Evolutionary conservation across 2,329 filamentous ascomycete species (phyloP).

Genomic region (Hypoxylon sp.): DNA sequence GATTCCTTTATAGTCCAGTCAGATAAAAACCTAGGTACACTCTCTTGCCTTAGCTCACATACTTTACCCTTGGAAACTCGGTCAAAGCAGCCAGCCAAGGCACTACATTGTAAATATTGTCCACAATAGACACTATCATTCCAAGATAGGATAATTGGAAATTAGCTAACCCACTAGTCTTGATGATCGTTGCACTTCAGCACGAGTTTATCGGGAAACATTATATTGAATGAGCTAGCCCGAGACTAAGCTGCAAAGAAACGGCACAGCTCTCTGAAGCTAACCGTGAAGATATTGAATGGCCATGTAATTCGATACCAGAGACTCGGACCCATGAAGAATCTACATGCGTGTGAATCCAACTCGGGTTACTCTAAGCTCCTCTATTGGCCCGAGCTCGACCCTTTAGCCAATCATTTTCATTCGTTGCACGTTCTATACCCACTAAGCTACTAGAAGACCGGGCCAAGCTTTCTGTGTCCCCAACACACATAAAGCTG

Average conservation of each 20-base stretch:
- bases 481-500: slow-evolving; percentile 2
- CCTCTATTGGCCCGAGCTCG: background rate
- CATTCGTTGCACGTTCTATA: background rate
- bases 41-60: background rate
- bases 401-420: background rate
- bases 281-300: background rate
- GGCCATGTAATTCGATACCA: background rate
- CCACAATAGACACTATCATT: background rate
- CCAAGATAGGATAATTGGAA: background rate
- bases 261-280: background rate
- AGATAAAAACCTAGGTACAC: no score
- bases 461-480: background rate
- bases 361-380: background rate
- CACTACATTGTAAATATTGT: background rate
- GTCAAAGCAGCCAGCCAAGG: background rate
- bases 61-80: background rate
- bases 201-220: background rate
- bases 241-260: background rate
- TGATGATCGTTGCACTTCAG: background rate
- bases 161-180: background rate
- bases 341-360: background rate
- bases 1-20: background rate
- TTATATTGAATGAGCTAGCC: background rate
- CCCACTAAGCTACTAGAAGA: background rate
- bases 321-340: background rate